Percentiles rank a stretch among this genome's conserved stretches.
phyloP scores from a whole-genome alignment of 352 stramenopile genomes.

The Pythium periplocum region DNA sequence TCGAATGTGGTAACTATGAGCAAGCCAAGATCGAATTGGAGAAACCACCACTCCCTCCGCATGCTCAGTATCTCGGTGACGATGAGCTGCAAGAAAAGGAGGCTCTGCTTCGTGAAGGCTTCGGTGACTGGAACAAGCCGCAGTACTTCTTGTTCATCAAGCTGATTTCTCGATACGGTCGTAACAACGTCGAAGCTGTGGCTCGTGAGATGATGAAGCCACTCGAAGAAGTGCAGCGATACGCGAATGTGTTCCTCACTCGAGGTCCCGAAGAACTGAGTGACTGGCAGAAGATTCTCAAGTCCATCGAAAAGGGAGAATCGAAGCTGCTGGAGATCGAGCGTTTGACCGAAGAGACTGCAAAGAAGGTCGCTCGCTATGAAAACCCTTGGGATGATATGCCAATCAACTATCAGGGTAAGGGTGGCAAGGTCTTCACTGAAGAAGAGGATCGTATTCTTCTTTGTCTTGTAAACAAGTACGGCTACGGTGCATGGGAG shows the following conservation, averaged over 20 bases:
- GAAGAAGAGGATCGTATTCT: slow-evolving; percentile 98
- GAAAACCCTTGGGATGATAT: slow-evolving; percentile 84
- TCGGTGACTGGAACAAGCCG: slow-evolving; percentile 85
- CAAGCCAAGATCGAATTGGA: slow-evolving; percentile 69
- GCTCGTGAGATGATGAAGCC: slow-evolving; percentile 82
- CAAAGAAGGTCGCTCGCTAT: slow-evolving; percentile 71
- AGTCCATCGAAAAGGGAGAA: slow-evolving; percentile 86
- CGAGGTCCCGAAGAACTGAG: slow-evolving; percentile 68
- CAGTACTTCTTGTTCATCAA: slow-evolving; percentile 87
- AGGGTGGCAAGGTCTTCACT: slow-evolving; percentile 91
- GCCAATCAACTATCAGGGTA: slow-evolving; percentile 87
- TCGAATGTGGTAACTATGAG: slow-evolving; percentile 78
- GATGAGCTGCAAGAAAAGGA: slow-evolving; percentile 91
- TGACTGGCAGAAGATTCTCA: slow-evolving; percentile 82
- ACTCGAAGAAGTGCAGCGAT: slow-evolving; percentile 66
- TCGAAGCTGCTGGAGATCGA: slow-evolving; percentile 86
- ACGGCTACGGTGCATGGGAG: slow-evolving; percentile 96
- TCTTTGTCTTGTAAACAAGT: slow-evolving; percentile 95
- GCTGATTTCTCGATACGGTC: slow-evolving; percentile 71
- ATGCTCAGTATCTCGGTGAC: slow-evolving; percentile 74
- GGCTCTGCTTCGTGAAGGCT: slow-evolving; percentile 81
- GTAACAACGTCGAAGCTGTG: slow-evolving; percentile 67
- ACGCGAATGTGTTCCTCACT: slow-evolving; percentile 58
- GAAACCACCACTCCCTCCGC: slow-evolving; percentile 64
- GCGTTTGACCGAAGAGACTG: slow-evolving; percentile 69